These are phyloP conservation scores for Tricholoma matsutake DNA, from an alignment of 768 basidiomycete genomes.

Conservation along the genomic window DNA sequence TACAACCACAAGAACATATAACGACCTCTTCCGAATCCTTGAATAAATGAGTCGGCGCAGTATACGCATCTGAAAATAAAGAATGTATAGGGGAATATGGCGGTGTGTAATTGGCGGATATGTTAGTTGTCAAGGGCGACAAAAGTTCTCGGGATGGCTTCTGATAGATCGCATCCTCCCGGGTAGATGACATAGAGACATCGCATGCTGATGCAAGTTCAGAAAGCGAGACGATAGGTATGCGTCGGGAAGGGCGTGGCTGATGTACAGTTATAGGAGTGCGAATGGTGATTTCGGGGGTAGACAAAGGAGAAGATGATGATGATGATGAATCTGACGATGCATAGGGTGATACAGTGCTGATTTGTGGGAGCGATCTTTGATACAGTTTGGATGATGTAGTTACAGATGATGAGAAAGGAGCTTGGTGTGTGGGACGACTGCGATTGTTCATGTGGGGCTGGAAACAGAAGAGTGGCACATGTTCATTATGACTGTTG, in stretches of 20 bases:
- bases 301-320: conserved; percentile 19
- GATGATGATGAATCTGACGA: conserved; percentile 13
- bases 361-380: conserved; percentile 1
- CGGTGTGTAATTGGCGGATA: conserved; percentile 16
- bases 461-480: background rate
- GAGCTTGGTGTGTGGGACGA: conserved; percentile 2
- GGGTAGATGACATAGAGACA: conserved; percentile 7
- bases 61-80: conserved; percentile 3
- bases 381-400: conserved; percentile 6
- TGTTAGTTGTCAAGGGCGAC: conserved; percentile 18
- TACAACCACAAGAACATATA: conserved; percentile 22
- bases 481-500: conserved; percentile 5
- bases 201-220: conserved; percentile 40
- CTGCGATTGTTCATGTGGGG: conserved; percentile 7
- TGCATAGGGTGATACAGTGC: conserved; percentile 16
- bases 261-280: conserved; percentile 38
- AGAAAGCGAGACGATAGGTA: conserved; percentile 43
- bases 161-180: background rate
- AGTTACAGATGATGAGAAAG: conserved; percentile 8
- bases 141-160: conserved; percentile 7
- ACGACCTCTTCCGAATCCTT: conserved; percentile 7
- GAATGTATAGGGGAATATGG: conserved; percentile 14
- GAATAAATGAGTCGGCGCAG: conserved; percentile 4
- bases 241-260: conserved; percentile 42
- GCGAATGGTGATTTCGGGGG: conserved; percentile 18